Evolutionary conservation across 2,329 filamentous ascomycete genomes (phyloP).

Genomic region (Zasmidium citrigriseum): DNA sequence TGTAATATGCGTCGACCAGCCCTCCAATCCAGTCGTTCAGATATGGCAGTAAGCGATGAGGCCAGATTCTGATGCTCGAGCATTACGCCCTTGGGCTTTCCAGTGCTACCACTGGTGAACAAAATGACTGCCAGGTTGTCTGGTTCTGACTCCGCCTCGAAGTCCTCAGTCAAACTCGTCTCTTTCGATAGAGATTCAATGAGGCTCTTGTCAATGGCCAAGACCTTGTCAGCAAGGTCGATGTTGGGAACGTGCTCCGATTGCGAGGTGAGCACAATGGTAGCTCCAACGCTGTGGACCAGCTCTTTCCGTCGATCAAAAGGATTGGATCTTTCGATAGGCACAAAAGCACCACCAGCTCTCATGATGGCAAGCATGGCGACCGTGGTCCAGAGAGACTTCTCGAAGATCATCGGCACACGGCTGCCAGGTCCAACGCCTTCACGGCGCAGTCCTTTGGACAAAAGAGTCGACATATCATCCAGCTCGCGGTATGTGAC

Average conservation of each 20-base stretch:
- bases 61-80: constrained; percentile 8
- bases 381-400: constrained; percentile 37
- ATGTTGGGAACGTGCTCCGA: too few relatives aligned
- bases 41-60: neutral
- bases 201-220: too few relatives aligned
- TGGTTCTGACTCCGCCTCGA: too few relatives aligned
- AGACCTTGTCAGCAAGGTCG: too few relatives aligned
- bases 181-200: too few relatives aligned
- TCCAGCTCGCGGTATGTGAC: constrained; percentile 16
- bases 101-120: constrained; percentile 19
- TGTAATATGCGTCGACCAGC: neutral
- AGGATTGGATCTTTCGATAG: too few relatives aligned
- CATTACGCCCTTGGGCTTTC: constrained; percentile 20
- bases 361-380: constrained; percentile 41
- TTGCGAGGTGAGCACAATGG: too few relatives aligned
- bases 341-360: constrained; percentile 34
- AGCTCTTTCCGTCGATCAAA: too few relatives aligned
- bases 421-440: neutral
- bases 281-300: too few relatives aligned
- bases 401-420: constrained; percentile 24
- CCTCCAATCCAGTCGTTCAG: too few relatives aligned
- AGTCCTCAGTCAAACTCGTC: too few relatives aligned
- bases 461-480: neutral
- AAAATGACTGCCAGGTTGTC: constrained; percentile 9
- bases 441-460: neutral